Conservation (phyloP, 2,329 filamentous ascomycete species). For the Samsoniella hepiali region DNA sequence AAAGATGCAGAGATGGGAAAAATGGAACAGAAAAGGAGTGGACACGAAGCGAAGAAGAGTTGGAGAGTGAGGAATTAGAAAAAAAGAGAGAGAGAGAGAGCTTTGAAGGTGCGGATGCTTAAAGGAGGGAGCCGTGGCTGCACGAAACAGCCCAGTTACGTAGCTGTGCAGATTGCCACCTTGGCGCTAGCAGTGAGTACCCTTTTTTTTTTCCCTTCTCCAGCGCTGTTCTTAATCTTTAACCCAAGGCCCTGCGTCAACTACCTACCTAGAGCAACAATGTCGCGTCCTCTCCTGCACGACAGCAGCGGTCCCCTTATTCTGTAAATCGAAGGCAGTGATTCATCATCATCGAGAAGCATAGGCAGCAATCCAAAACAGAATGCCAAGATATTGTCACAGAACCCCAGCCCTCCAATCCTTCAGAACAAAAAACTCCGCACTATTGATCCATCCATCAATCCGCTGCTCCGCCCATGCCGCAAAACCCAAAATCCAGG, state of each 20-base stretch:
- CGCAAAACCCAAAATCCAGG: not conserved
- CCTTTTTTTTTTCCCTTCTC: too few relatives aligned
- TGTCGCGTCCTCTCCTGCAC: too few relatives aligned
- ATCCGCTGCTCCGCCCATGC: not conserved
- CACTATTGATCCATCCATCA: not conserved
- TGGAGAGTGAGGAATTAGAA: slow-evolving; percentile 15
- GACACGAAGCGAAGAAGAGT: slow-evolving; percentile 7
- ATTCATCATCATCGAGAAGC: too few relatives aligned
- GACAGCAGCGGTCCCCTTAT: too few relatives aligned
- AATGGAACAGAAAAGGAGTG: slow-evolving; percentile 12
- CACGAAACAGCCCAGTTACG: not conserved
- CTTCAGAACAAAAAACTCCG: not conserved
- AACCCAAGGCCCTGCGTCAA: too few relatives aligned
- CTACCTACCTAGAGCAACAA: too few relatives aligned
- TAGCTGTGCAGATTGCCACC: not conserved
- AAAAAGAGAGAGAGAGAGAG: not conserved
- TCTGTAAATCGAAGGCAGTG: too few relatives aligned
- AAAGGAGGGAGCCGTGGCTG: slow-evolving; percentile 10
- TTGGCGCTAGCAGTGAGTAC: not conserved
- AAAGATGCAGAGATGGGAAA: slow-evolving; percentile 1
- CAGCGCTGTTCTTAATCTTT: too few relatives aligned
- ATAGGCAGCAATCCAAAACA: not conserved
- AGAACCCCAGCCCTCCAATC: not conserved
- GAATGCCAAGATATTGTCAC: too few relatives aligned
- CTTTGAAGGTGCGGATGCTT: not conserved